Base-by-base conservation (phyloP, 2,329 filamentous ascomycete species). In the Pyrenophora seminiperda region DNA sequence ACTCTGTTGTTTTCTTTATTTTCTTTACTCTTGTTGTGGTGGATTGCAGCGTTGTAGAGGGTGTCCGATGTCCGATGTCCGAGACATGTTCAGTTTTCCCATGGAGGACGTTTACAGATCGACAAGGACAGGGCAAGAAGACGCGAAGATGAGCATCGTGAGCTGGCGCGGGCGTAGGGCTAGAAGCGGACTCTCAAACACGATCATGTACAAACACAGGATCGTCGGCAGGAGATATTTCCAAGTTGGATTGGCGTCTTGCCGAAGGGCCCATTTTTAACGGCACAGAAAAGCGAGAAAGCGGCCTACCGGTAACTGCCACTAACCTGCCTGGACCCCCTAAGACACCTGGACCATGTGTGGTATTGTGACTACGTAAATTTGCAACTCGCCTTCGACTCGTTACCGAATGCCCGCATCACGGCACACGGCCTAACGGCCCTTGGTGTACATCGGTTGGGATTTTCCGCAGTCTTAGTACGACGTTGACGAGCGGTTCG, bases 241-340 rank as follows among this genome's bases (percentile, higher is more conserved):
- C 36, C 14, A 31, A 36, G 7, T 32, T 9, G 30, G 41, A 24
- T 18, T 15, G 42, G 41, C 24, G 36, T 24, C 14, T 13, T 31
- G 22, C 13, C 15, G 22, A 7, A 5, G 41, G 24, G 30, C 47
- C 42, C 27, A 27, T 45, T 50, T 41, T 41, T 15, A 33, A 36
- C 36, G 41, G 41, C 47, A 50, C 22, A 44, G n/a, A n/a, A n/a
- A n/a, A n/a, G 36, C 43, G 36, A 27, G 47, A 43, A 34, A 36
- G 36, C 30, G 41, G 14, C 41, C 30, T 29, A n/a, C n/a, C n/a
- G n/a, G n/a, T n/a, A 31, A 11, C 7, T 18, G 41, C 36, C 36
- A 40, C 14, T 33, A 33, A 27, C 17, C 24, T 30, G 7, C 24
- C 24, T 27, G n/a, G n/a, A n/a, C n/a, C n/a, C 24, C 6, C 13